Conservation (phyloP, 352 stramenopile species). For the Blastocystis sp. region DNA sequence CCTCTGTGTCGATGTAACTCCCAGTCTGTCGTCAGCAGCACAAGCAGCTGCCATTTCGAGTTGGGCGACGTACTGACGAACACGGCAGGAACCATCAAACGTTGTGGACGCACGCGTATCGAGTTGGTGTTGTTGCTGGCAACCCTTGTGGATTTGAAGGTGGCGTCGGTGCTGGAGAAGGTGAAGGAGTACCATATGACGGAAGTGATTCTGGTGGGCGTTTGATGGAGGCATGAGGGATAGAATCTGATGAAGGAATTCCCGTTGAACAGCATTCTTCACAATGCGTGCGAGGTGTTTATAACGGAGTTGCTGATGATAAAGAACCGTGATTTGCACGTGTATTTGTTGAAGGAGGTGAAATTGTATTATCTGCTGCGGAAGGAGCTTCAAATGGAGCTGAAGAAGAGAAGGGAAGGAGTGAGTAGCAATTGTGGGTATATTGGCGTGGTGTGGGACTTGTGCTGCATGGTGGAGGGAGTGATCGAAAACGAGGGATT, state of each 20-base stretch:
- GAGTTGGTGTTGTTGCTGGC: constrained; percentile 27
- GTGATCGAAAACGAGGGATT: background rate
- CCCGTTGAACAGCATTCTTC: constrained; percentile 41
- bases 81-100: background rate
- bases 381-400: background rate
- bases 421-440: background rate
- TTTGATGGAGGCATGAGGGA: background rate
- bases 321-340: background rate
- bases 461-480: constrained; percentile 9
- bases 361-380: background rate
- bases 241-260: constrained; percentile 2
- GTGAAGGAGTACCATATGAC: background rate
- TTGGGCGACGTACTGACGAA: background rate
- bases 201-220: background rate
- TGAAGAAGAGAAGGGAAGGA: background rate
- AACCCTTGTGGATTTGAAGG: background rate
- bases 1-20: background rate
- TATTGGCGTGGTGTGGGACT: background rate
- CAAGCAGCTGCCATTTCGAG: background rate
- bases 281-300: constrained; percentile 45
- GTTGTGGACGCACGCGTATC: constrained; percentile 14
- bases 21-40: background rate
- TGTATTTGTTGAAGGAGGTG: background rate
- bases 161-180: background rate
- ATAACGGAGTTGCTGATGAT: background rate